These are phyloP conservation scores for Lasiosphaeria hispida DNA, from an alignment of 495 filamentous ascomycete species.

Conservation along the genomic window DNA sequence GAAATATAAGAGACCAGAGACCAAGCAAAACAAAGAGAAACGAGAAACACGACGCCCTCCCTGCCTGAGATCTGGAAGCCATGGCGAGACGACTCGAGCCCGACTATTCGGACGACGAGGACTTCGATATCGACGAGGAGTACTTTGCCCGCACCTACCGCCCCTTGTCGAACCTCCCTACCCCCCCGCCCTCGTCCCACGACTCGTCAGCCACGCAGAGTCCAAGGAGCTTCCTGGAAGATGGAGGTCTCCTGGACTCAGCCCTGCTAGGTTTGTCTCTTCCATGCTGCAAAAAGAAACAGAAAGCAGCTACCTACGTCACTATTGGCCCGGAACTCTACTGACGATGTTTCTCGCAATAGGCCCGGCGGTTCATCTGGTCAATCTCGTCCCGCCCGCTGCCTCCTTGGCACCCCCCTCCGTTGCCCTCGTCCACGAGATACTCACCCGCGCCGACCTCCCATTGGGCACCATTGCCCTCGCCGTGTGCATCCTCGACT, in stretches of 20 bases:
- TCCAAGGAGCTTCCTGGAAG: slow-evolving; percentile 39
- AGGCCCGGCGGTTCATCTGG: slow-evolving; percentile 56
- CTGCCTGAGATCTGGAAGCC: slow-evolving; percentile 3
- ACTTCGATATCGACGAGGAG: slow-evolving; percentile 48
- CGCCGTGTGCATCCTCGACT: slow-evolving; percentile 55
- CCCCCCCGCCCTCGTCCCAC: slow-evolving; percentile 53
- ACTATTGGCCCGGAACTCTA: neutral
- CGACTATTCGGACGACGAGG: slow-evolving; percentile 42
- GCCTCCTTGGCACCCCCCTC: slow-evolving; percentile 51
- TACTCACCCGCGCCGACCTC: slow-evolving; percentile 49
- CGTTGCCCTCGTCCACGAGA: slow-evolving; percentile 48
- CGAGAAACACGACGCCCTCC: neutral
- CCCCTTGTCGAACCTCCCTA: slow-evolving; percentile 59
- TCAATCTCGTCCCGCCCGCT: slow-evolving; percentile 53
- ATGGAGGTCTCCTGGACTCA: slow-evolving; percentile 41
- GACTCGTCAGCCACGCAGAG: slow-evolving; percentile 41
- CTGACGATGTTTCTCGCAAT: slow-evolving; percentile 4
- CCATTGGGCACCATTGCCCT: slow-evolving; percentile 52
- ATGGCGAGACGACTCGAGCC: slow-evolving; percentile 26
- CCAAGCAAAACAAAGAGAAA: neutral
- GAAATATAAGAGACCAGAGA: too few relatives aligned
- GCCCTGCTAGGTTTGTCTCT: slow-evolving; percentile 45
- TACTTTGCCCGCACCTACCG: slow-evolving; percentile 58
- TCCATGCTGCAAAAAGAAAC: neutral
- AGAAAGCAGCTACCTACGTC: neutral